Evolutionary conservation across 495 filamentous ascomycete species (phyloP).

Genomic region (Penicillium tannophilum): DNA sequence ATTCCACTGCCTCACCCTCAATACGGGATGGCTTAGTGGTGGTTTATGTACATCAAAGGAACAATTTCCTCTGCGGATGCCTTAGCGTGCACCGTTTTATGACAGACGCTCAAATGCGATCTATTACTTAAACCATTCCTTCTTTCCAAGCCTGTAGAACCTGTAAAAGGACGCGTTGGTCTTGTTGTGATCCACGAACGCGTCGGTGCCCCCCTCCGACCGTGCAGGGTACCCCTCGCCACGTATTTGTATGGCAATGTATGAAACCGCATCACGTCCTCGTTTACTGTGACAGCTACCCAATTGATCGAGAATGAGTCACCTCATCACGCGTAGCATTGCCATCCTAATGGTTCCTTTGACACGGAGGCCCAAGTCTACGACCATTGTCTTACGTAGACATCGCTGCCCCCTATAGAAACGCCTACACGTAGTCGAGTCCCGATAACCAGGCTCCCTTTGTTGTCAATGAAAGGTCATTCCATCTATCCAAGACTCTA

Average conservation of each 20-base stretch:
- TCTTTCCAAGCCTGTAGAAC: too few species aligned
- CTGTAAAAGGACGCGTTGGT: not conserved
- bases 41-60: conserved; percentile 50
- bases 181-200: not conserved
- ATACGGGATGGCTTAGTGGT: conserved; percentile 42
- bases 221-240: too few species aligned
- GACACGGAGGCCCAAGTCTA: not conserved
- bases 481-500: not conserved
- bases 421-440: not conserved
- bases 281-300: too few species aligned
- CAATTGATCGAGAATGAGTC: not conserved
- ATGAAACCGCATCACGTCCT: not conserved
- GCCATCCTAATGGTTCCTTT: not conserved
- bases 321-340: not conserved
- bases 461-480: not conserved
- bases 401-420: not conserved
- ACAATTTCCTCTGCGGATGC: conserved; percentile 31
- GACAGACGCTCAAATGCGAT: conserved; percentile 44
- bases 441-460: not conserved
- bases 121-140: conserved; percentile 27
- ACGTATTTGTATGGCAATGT: not conserved
- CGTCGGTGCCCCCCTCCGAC: not conserved
- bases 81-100: conserved; percentile 41
- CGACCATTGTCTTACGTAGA: not conserved
- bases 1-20: conserved; percentile 37